phyloP scores from a whole-genome alignment of 2,329 filamentous ascomycete genomes.

The Conoideocrella luteorostrata region DNA sequence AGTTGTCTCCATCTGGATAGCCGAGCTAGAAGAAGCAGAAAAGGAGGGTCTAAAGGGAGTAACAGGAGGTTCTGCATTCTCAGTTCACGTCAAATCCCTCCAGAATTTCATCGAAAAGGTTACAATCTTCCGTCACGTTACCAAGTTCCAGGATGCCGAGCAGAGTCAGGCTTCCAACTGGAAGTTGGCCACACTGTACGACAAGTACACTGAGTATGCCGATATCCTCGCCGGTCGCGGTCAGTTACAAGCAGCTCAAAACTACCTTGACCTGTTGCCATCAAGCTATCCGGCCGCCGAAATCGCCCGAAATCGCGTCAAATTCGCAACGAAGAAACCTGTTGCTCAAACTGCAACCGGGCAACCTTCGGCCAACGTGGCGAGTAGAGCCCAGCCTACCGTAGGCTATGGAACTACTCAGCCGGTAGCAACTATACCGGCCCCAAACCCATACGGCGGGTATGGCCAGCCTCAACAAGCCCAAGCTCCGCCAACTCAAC shows the following conservation, averaged over 20 bases:
- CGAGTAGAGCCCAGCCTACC: slow-evolving; percentile 19
- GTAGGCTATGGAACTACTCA: slow-evolving; percentile 45
- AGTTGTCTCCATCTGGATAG: slow-evolving; percentile 89
- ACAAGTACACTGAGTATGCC: slow-evolving; percentile 95
- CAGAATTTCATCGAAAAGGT: slow-evolving; percentile 98
- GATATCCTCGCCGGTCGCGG: slow-evolving; percentile 91
- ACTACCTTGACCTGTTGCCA: slow-evolving; percentile 84
- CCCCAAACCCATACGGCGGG: slow-evolving; percentile 23
- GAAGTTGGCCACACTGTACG: slow-evolving; percentile 84
- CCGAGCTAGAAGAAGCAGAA: slow-evolving; percentile 81
- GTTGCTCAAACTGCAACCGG: slow-evolving; percentile 18
- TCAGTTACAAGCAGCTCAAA: slow-evolving; percentile 77
- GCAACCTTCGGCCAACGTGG: slow-evolving; percentile 13
- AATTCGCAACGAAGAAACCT: slow-evolving; percentile 64
- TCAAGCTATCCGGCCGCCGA: slow-evolving; percentile 79
- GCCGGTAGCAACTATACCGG: slow-evolving; percentile 19
- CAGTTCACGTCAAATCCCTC: slow-evolving; percentile 79
- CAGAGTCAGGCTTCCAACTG: slow-evolving; percentile 66
- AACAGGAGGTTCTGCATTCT: slow-evolving; percentile 74
- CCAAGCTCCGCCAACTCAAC: slow-evolving; percentile 22
- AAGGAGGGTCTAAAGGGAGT: slow-evolving; percentile 64
- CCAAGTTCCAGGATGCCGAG: slow-evolving; percentile 81
- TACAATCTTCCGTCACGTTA: slow-evolving; percentile 89
- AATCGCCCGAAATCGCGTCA: slow-evolving; percentile 76
- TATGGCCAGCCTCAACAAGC: slow-evolving; percentile 14